Base-by-base conservation (phyloP, 306 rosid genomes). In the Vachellia collinsii region DNA sequence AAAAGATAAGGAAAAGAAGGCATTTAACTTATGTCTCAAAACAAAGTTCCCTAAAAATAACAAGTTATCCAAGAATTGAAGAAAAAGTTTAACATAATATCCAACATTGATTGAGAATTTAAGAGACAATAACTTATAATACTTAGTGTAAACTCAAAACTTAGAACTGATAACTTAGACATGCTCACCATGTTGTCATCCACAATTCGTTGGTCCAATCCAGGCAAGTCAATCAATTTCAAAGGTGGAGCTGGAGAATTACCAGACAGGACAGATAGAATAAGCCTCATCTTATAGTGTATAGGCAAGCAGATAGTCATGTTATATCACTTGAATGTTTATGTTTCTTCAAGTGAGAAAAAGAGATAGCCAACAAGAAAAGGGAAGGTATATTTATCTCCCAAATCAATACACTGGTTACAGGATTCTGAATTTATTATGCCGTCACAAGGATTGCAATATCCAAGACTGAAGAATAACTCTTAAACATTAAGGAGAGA, bases 221-320 rank as follows among this genome's bases (percentile, higher is more conserved):
- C 99, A 64, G 99, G 99, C 80, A 95, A 89, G 85, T 95, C 99
- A 83, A 93, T 87, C 94, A 95, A 91, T 80, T 90, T 95, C 88
- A 95, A 80, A 19, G 99, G 92, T 74, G 99, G 98, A 56, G 96
- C 97, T 93, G 97, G 58, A 71, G 77, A 83, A 88, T 68, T 65
- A 63, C 7, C 70, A 76, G 63, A 81, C 20, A 53, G 59, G 82
- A 78, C 44, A 79, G 63, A 38, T 63, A 48, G 69, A 22, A 47
- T 79, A 43, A 83, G 67, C 48, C 29, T 69, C 37, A 43, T 13
- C 29, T 37, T 38, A 37, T 19, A 75, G 70, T 73, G 48, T 8
- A 74, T 44, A 72, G 68, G 61, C 75, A 78, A 22, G 64, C 36
- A 41, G 37, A 56, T 39, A 79, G 34, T 36, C 23, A 70, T 47